Base-by-base conservation (phyloP, 192 early-diverging fungal genomes). In the Coemansia reversa region DNA sequence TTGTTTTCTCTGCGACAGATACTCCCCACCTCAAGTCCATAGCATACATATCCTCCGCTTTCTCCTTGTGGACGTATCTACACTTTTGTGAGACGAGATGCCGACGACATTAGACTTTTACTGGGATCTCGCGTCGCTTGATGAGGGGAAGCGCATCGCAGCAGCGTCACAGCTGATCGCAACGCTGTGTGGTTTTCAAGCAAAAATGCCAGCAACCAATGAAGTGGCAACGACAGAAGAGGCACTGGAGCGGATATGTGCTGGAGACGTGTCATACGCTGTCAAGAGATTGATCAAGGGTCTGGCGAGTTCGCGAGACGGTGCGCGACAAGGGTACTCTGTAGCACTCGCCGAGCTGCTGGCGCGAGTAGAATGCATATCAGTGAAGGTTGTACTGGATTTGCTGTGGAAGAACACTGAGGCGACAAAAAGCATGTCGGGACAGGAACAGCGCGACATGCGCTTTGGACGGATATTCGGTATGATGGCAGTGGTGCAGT, bases 401-500 rank as follows among this genome's bases (percentile, higher is more conserved):
- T 68, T 93, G 47, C 62, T 96, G 59, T 82, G 84, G 66, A 82
- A 84, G 42, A 82, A 84, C 60, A 91, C 90, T 18, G 70, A 72
- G 63, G 70, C 70, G 9, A 76, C 65, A 6, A 69, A 67, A 24
- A 86, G 87, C 65, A 90, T 92, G 86, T 91, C 84, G 66, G 88
- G 89, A 47, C 86, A 94, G 87, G 97, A 99, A 76, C 88, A 89
- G 67, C 84, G 90, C 42, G 93, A 97, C 67, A 88, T 91, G 73
- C 80, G 88, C 60, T 95, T 97, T 73, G 95, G 93, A 48, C 88
- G 94, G 52, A 83, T 98, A 60, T 96, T 99, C 84, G 93, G 95
- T 11, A 70, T 88, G 55, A 86, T 91, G 84, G 87, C 90, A 27
- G 85, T 98, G 27, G 84, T 92, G 27, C 84, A 89, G 55, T 89